These are phyloP conservation scores for Leptographium lundbergii DNA, from an alignment of 2,329 filamentous ascomycete species.

Conservation along the genomic window DNA sequence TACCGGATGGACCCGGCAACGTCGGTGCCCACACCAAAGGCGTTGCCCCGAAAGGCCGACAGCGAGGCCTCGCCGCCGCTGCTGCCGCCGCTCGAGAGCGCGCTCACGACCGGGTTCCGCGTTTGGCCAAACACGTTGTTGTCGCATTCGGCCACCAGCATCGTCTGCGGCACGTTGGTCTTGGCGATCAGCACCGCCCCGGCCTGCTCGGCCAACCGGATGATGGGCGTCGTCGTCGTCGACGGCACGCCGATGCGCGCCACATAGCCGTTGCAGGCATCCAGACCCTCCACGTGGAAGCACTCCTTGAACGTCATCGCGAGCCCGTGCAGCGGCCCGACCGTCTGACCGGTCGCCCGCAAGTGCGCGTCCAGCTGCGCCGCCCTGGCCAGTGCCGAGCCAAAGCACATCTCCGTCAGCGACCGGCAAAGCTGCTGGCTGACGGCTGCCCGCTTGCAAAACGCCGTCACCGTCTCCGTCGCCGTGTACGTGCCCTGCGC, in stretches of 20 bases:
- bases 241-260: neutral
- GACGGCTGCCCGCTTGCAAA: constrained; percentile 9
- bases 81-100: constrained; percentile 22
- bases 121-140: constrained; percentile 25
- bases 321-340: constrained; percentile 28
- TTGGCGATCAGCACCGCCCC: constrained; percentile 18
- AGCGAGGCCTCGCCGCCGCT: constrained; percentile 26
- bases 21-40: constrained; percentile 32
- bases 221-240: constrained; percentile 11
- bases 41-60: constrained; percentile 21
- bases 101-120: constrained; percentile 21
- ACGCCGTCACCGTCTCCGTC: constrained; percentile 6
- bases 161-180: constrained; percentile 16
- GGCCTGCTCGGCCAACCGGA: constrained; percentile 16
- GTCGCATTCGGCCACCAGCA: constrained; percentile 19
- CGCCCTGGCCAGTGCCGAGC: constrained; percentile 19
- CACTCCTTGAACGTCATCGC: constrained; percentile 19
- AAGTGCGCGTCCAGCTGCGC: constrained; percentile 21
- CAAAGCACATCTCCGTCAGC: constrained; percentile 28
- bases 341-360: constrained; percentile 16
- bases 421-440: constrained; percentile 13
- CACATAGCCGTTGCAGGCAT: constrained; percentile 7
- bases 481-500: constrained; percentile 5
- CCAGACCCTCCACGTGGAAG: constrained; percentile 8
- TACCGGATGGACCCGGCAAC: constrained; percentile 15